These are phyloP conservation scores for Avicennia marina DNA, from an alignment of 257 asterid species.

Conservation along the genomic window DNA sequence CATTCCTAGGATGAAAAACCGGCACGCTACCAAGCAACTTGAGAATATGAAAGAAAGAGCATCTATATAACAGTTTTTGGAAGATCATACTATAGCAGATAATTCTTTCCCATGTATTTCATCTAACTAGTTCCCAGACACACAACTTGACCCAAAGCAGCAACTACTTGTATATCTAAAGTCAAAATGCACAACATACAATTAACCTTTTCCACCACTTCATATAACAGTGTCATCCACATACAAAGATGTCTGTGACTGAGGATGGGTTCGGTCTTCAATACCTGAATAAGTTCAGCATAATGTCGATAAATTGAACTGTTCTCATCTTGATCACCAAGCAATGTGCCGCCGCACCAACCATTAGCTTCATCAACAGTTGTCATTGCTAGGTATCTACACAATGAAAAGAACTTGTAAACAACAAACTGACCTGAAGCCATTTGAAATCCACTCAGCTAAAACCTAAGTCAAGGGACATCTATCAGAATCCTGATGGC, in stretches of 20 bases:
- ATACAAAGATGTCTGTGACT: neutral
- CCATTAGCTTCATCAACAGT: slow-evolving; percentile 79
- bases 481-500: too few species aligned
- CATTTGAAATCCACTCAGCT: neutral
- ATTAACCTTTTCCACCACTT: neutral
- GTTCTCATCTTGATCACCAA: slow-evolving; percentile 88
- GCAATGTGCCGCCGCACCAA: slow-evolving; percentile 93
- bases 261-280: slow-evolving; percentile 4
- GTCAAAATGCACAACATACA: neutral
- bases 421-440: neutral
- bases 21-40: too few species aligned
- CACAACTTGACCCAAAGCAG: neutral
- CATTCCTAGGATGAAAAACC: too few species aligned
- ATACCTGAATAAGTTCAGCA: slow-evolving; percentile 91
- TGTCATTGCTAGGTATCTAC: slow-evolving; percentile 83
- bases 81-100: too few species aligned
- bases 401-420: slow-evolving; percentile 2
- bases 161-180: neutral
- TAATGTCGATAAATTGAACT: slow-evolving; percentile 81
- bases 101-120: too few species aligned
- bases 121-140: neutral
- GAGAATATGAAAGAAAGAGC: too few species aligned
- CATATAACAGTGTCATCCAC: too few species aligned
- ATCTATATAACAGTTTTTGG: neutral
- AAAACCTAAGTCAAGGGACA: too few species aligned